Evolutionary conservation across 176 grass and related monocot genomes (phyloP).

Genomic region (Saccharum officinarum): DNA sequence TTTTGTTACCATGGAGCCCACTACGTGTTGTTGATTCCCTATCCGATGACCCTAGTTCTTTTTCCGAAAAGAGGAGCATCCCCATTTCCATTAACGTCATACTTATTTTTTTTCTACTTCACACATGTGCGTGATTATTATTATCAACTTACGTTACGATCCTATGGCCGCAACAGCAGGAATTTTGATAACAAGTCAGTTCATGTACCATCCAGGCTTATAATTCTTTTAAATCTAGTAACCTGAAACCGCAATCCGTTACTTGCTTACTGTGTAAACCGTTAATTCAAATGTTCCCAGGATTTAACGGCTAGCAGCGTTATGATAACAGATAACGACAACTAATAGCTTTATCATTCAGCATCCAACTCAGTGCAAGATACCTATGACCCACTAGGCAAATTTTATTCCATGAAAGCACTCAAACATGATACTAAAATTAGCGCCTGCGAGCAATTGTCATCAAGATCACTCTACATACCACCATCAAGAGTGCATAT

Average conservation of each 20-base stretch:
- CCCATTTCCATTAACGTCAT: not conserved
- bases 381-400: not conserved
- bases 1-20: not conserved
- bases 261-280: not conserved
- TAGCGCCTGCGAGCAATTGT: not conserved
- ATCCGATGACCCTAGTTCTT: not conserved
- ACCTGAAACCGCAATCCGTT: not conserved
- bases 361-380: not conserved
- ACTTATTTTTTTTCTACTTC: not conserved
- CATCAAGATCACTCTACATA: not conserved
- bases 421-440: not conserved
- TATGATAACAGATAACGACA: not conserved
- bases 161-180: not conserved
- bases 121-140: not conserved
- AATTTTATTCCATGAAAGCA: not conserved
- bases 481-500: not conserved
- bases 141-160: not conserved
- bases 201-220: not conserved
- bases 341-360: not conserved
- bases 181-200: not conserved
- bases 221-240: not conserved
- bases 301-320: not conserved
- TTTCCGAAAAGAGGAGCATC: not conserved
- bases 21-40: not conserved
- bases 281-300: not conserved